Conservation (phyloP, 352 stramenopile species). For the Pythium rishiriense region DNA sequence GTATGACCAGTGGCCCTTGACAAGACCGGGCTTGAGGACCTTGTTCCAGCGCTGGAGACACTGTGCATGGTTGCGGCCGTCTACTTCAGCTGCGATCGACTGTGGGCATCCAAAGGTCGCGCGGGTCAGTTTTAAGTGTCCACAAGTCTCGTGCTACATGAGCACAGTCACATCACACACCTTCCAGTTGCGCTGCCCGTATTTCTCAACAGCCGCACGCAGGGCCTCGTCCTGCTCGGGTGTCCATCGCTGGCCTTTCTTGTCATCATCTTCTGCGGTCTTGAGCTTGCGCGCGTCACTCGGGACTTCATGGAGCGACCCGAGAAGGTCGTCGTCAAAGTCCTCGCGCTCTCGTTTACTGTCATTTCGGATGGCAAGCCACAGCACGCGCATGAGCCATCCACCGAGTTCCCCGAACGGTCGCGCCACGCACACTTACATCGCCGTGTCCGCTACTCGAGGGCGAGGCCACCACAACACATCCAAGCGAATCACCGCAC, state of each 20-base stretch:
- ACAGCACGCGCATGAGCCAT: not conserved
- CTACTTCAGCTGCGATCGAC: conserved; percentile 41
- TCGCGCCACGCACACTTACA: conserved; percentile 5
- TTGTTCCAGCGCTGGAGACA: conserved; percentile 73
- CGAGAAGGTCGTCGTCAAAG: conserved; percentile 37
- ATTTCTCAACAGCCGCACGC: conserved; percentile 68
- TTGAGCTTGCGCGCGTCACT: conserved; percentile 57
- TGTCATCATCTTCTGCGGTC: conserved; percentile 41
- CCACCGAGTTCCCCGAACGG: not conserved
- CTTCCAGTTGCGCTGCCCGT: conserved; percentile 87
- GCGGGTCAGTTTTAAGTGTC: too few species aligned
- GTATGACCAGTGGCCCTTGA: conserved; percentile 88
- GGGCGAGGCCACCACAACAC: not conserved
- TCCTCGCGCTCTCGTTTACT: conserved; percentile 54
- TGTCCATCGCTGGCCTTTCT: conserved; percentile 71
- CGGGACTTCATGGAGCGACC: conserved; percentile 47
- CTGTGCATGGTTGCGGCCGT: conserved; percentile 54
- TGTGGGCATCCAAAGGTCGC: not conserved
- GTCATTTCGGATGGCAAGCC: not conserved
- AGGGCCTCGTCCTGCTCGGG: conserved; percentile 78
- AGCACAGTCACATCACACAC: conserved; percentile 28
- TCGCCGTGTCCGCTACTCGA: conserved; percentile 13
- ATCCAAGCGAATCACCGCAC: not conserved
- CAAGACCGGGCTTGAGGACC: conserved; percentile 85
- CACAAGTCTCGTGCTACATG: not conserved